Percentiles rank a stretch among this genome's conserved stretches.
phyloP scores from a whole-genome alignment of 805 yeast species.

The Starmerella sp. region DNA sequence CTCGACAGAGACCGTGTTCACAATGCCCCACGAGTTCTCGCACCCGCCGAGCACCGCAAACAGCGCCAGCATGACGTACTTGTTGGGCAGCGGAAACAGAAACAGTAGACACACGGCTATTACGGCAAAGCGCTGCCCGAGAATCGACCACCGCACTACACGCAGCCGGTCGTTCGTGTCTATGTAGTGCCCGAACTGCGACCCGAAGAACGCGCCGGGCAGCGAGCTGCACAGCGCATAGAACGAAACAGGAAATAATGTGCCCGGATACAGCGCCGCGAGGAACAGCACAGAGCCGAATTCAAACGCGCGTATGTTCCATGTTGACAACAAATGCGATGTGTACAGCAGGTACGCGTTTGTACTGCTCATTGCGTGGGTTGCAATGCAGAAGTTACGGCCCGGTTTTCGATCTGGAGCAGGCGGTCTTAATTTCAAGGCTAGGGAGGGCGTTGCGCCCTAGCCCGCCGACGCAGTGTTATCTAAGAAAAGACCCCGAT shows the following conservation, averaged over 20 bases:
- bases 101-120: constrained; percentile 24
- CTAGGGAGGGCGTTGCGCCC: not conserved
- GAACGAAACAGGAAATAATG: constrained; percentile 30
- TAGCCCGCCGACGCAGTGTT: not conserved
- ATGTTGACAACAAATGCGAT: constrained; percentile 32
- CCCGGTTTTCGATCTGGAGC: not conserved
- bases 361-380: not conserved
- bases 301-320: constrained; percentile 35
- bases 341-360: constrained; percentile 21
- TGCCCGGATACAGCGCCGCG: constrained; percentile 30
- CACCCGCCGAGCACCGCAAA: constrained; percentile 29
- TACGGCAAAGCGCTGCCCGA: constrained; percentile 28
- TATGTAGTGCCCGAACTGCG: constrained; percentile 26
- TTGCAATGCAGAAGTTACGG: not conserved
- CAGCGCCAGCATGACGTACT: constrained; percentile 12
- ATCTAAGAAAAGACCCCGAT: too few relatives aligned
- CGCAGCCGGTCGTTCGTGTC: constrained; percentile 26
- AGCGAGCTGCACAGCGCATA: constrained; percentile 28
- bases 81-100: constrained; percentile 15
- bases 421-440: not conserved
- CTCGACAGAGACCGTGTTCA: constrained; percentile 33
- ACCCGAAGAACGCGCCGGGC: constrained; percentile 18
- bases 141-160: constrained; percentile 30
- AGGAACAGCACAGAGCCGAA: constrained; percentile 32
- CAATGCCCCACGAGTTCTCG: constrained; percentile 29